A percentile compares a stretch with the other conserved stretches of the same genome.
Evolutionary conservation across 2,329 filamentous ascomycete genomes (phyloP).

Genomic region (Colletotrichum sp.): DNA sequence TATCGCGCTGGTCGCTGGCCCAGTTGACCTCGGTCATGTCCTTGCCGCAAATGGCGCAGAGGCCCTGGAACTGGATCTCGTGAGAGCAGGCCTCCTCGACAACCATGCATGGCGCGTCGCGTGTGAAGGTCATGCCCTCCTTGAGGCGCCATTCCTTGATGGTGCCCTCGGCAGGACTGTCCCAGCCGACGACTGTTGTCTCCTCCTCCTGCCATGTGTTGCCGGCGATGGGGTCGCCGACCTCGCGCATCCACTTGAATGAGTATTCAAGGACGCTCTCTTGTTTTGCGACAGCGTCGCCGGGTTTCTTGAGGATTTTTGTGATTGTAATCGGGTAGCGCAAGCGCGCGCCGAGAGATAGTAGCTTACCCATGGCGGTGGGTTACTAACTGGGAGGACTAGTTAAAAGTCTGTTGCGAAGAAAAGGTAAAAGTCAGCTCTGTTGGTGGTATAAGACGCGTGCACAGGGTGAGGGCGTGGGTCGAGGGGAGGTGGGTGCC

Average conservation of each 20-base stretch:
- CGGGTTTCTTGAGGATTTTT: conserved; percentile 77
- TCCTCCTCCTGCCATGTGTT: conserved; percentile 71
- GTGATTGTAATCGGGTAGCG: conserved; percentile 94
- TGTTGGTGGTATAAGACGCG: not conserved
- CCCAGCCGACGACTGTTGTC: conserved; percentile 77
- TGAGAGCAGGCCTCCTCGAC: conserved; percentile 93
- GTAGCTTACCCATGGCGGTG: conserved; percentile 46
- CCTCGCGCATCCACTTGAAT: conserved; percentile 79
- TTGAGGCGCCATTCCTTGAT: conserved; percentile 78
- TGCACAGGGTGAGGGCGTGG: not conserved
- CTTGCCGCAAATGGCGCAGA: conserved; percentile 92
- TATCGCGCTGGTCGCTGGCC: conserved; percentile 79
- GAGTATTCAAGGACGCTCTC: conserved; percentile 86
- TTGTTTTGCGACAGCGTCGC: conserved; percentile 77
- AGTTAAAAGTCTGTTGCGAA: not conserved
- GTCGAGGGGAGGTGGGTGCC: not conserved
- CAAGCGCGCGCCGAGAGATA: conserved; percentile 66
- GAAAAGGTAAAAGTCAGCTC: not conserved
- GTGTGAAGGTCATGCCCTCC: conserved; percentile 67
- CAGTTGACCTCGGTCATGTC: conserved; percentile 94
- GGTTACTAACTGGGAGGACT: not conserved
- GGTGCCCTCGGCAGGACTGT: conserved; percentile 82
- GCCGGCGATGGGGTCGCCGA: conserved; percentile 67
- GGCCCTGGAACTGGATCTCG: conserved; percentile 86
- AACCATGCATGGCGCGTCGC: conserved; percentile 67